Evolutionary conservation across 2,329 filamentous ascomycete species (phyloP).

Genomic region (Sphaceloma murrayae): DNA sequence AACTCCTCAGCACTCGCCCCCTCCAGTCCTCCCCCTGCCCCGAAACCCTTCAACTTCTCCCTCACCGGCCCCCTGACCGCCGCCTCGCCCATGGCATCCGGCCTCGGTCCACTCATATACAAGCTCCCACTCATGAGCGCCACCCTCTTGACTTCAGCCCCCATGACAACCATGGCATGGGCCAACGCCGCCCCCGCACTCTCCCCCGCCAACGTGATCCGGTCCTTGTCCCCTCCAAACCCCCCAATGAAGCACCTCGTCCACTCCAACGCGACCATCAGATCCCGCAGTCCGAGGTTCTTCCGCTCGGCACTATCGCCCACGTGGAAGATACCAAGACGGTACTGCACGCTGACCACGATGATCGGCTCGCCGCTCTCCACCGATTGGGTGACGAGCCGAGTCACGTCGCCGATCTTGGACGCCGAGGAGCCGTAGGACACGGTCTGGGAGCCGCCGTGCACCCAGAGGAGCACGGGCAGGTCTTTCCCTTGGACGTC

Average conservation of each 20-base stretch:
- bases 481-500: conserved; percentile 18
- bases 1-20: conserved; percentile 27
- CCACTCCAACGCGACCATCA: conserved; percentile 30
- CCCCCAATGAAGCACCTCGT: conserved; percentile 27
- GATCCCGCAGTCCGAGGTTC: conserved; percentile 23
- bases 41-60: conserved; percentile 16
- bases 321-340: conserved; percentile 39
- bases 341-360: conserved; percentile 37
- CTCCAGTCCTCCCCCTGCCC: conserved; percentile 24
- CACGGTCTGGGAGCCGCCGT: conserved; percentile 40
- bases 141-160: conserved; percentile 28
- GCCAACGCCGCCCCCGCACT: conserved; percentile 40
- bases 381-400: conserved; percentile 27
- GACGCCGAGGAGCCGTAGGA: conserved; percentile 37
- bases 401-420: conserved; percentile 28
- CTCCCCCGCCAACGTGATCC: conserved; percentile 38
- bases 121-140: conserved; percentile 37
- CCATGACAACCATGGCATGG: conserved; percentile 35
- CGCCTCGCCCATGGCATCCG: conserved; percentile 26
- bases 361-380: conserved; percentile 31
- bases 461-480: conserved; percentile 40
- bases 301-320: conserved; percentile 32
- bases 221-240: conserved; percentile 30
- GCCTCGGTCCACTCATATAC: conserved; percentile 36
- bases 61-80: conserved; percentile 26